Evolutionary conservation across 2,329 filamentous ascomycete species (phyloP).

Genomic region (Hypomyces rosellus): DNA sequence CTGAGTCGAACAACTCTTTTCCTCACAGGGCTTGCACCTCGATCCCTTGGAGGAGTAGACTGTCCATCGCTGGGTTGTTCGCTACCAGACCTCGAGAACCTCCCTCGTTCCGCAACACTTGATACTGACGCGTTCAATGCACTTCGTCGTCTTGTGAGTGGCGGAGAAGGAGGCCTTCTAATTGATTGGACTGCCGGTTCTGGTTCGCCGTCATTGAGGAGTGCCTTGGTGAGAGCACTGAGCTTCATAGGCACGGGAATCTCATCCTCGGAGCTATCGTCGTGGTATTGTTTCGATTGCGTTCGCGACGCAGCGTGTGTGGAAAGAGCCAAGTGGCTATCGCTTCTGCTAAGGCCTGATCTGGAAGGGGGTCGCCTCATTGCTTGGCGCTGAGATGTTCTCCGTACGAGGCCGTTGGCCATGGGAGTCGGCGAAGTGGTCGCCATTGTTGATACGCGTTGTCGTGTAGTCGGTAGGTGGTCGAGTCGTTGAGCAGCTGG

Average conservation of each 20-base stretch:
- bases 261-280: conserved; percentile 93
- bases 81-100: conserved; percentile 43
- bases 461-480: conserved; percentile 14
- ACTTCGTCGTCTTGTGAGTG: conserved; percentile 45
- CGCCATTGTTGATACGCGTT: conserved; percentile 31
- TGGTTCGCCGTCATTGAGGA: conserved; percentile 61
- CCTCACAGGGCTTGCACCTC: conserved; percentile 46
- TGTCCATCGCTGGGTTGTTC: conserved; percentile 30
- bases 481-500: conserved; percentile 16
- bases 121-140: conserved; percentile 39
- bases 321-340: conserved; percentile 35
- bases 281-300: conserved; percentile 42
- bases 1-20: conserved; percentile 54
- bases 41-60: conserved; percentile 41
- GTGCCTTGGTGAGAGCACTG: conserved; percentile 82
- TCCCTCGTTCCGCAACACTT: conserved; percentile 37
- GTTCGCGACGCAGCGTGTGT: conserved; percentile 22
- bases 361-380: conserved; percentile 45
- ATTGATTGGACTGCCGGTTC: conserved; percentile 25
- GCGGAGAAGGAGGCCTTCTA: conserved; percentile 36
- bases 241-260: conserved; percentile 88
- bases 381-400: conserved; percentile 51
- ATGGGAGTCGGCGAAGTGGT: conserved; percentile 51
- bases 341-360: conserved; percentile 37
- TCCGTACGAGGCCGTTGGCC: conserved; percentile 43